These are phyloP conservation scores for Neopestalotiopsis sp. DNA, from an alignment of 2,329 filamentous ascomycete genomes.

Conservation along the genomic window DNA sequence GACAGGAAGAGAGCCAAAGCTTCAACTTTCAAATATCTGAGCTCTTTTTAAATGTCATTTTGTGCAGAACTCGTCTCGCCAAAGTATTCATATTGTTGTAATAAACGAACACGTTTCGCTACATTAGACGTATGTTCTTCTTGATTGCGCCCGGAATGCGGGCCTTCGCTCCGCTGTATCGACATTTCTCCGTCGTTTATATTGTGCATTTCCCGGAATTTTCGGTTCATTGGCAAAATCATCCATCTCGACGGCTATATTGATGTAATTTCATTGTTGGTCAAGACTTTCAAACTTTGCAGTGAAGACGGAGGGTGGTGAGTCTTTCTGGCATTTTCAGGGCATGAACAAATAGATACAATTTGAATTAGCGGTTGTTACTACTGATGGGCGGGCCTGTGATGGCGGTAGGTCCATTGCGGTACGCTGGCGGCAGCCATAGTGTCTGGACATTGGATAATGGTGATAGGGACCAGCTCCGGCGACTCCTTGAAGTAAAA, in stretches of 20 bases:
- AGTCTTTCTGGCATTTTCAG: not conserved
- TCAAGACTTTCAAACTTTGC: not conserved
- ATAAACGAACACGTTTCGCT: not conserved
- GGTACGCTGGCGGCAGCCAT: no score
- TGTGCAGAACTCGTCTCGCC: no score
- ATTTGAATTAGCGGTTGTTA: no score
- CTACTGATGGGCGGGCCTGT: no score
- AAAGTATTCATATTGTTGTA: not conserved
- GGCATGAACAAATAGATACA: not conserved
- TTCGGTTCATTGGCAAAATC: slow-evolving; percentile 10
- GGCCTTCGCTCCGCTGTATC: slow-evolving; percentile 17
- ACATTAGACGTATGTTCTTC: not conserved
- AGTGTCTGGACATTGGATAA: no score
- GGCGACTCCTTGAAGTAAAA: no score
- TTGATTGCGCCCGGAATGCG: slow-evolving; percentile 14
- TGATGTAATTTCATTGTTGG: not conserved
- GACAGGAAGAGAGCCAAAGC: no score
- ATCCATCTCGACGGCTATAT: slow-evolving; percentile 9
- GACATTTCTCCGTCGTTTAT: slow-evolving; percentile 18
- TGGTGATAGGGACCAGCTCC: no score
- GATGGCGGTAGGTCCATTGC: no score
- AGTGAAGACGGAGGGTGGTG: not conserved
- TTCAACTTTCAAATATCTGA: no score
- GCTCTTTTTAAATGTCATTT: no score
- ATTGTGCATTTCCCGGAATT: not conserved